These are phyloP conservation scores for Phytopythium oedochilum DNA, from an alignment of 352 stramenopile genomes.

Conservation along the genomic window DNA sequence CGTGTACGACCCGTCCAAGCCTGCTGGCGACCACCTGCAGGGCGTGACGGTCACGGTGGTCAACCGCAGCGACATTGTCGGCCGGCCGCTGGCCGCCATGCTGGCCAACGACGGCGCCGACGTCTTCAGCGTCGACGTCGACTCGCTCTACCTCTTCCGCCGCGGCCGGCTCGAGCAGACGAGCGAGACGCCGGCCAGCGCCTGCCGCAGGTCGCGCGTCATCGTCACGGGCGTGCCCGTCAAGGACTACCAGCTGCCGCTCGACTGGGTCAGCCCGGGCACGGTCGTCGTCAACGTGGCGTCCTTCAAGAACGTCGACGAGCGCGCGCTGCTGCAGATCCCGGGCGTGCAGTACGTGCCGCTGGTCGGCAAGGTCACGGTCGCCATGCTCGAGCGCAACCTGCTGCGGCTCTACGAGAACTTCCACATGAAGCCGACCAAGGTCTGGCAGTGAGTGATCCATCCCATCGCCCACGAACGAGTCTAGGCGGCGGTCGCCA, in stretches of 20 bases:
- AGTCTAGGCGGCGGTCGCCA: too few relatives aligned
- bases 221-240: slow-evolving; percentile 95
- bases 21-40: slow-evolving; percentile 56
- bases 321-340: slow-evolving; percentile 88
- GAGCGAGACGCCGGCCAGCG: slow-evolving; percentile 82
- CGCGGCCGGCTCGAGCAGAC: slow-evolving; percentile 88
- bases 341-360: slow-evolving; percentile 93
- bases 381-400: slow-evolving; percentile 96
- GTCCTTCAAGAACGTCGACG: slow-evolving; percentile 95
- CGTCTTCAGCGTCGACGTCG: slow-evolving; percentile 95
- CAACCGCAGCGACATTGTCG: slow-evolving; percentile 97
- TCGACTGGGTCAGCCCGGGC: slow-evolving; percentile 88
- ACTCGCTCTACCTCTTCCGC: slow-evolving; percentile 95
- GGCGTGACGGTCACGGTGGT: slow-evolving; percentile 93
- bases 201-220: slow-evolving; percentile 87
- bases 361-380: slow-evolving; percentile 96
- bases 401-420: slow-evolving; percentile 95
- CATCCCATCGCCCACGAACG: too few relatives aligned
- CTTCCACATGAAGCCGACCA: slow-evolving; percentile 90
- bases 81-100: slow-evolving; percentile 92
- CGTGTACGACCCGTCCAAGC: slow-evolving; percentile 77
- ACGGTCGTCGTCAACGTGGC: slow-evolving; percentile 96
- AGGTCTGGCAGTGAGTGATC: slow-evolving; percentile 80
- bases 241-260: slow-evolving; percentile 91
- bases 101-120: slow-evolving; percentile 94